These are phyloP conservation scores for Phytopythium mirpurense DNA, from an alignment of 352 stramenopile species.

Conservation along the genomic window DNA sequence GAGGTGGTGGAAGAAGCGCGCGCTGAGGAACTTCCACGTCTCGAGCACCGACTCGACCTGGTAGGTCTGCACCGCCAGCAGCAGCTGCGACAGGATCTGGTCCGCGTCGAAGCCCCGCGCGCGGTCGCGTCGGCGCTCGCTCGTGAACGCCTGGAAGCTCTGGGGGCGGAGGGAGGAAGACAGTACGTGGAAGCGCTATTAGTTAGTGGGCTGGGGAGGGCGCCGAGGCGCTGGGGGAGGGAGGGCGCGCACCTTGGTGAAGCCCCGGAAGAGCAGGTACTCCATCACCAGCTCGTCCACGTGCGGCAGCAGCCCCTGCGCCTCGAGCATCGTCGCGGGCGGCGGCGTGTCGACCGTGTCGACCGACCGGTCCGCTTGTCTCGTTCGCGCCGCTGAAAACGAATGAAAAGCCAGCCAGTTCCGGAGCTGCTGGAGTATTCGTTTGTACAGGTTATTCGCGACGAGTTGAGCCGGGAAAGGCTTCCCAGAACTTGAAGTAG, in stretches of 20 bases:
- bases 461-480: no score
- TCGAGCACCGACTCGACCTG: conserved; percentile 74
- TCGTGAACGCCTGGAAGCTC: conserved; percentile 74
- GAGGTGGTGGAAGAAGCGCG: conserved; percentile 75
- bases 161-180: no score
- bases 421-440: no score
- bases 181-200: no score
- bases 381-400: not conserved
- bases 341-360: not conserved
- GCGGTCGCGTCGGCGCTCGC: conserved; percentile 70
- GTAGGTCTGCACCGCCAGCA: conserved; percentile 61
- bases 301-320: conserved; percentile 53
- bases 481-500: no score
- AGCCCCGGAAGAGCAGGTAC: conserved; percentile 82
- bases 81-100: conserved; percentile 66
- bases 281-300: conserved; percentile 85
- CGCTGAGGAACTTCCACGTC: conserved; percentile 74
- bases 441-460: not conserved
- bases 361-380: not conserved
- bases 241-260: conserved; percentile 49
- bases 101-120: conserved; percentile 72
- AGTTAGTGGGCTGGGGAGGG: not conserved
- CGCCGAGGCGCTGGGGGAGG: not conserved
- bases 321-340: conserved; percentile 17
- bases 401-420: no score